Evolutionary conservation across 495 filamentous ascomycete genomes (phyloP).

Genomic region (Xylaria intraflava): DNA sequence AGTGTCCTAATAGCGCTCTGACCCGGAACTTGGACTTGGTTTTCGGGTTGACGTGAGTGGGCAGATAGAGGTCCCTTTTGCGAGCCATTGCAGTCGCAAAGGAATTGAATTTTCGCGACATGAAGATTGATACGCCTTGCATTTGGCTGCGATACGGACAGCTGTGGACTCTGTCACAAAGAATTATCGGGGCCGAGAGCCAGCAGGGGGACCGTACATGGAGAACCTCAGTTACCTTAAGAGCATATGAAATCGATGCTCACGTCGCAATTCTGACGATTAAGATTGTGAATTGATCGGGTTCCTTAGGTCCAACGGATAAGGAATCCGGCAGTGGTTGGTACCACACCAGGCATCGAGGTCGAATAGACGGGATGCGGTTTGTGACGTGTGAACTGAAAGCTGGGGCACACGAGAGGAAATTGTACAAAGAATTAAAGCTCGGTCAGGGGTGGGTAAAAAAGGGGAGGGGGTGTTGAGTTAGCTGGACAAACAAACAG

Average conservation of each 20-base stretch:
- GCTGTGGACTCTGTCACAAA: not conserved
- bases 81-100: slow-evolving; percentile 20
- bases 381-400: not conserved
- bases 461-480: not conserved
- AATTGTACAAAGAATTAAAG: not conserved
- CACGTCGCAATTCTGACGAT: not conserved
- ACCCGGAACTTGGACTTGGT: slow-evolving; percentile 23
- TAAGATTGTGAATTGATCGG: not conserved
- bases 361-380: not conserved
- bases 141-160: slow-evolving; percentile 7
- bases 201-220: not conserved
- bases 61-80: slow-evolving; percentile 22
- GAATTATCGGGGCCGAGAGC: not conserved
- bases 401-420: not conserved
- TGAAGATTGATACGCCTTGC: slow-evolving; percentile 19
- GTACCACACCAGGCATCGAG: not conserved
- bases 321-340: not conserved
- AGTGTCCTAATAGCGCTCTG: slow-evolving; percentile 31
- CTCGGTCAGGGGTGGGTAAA: not conserved
- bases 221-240: not conserved
- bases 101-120: slow-evolving; percentile 20
- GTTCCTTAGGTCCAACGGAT: not conserved
- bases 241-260: not conserved
- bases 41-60: slow-evolving; percentile 14
- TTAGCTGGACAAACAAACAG: not conserved